Evolutionary conservation across 495 filamentous ascomycete genomes (phyloP).

Genomic region (Platismatia glauca): DNA sequence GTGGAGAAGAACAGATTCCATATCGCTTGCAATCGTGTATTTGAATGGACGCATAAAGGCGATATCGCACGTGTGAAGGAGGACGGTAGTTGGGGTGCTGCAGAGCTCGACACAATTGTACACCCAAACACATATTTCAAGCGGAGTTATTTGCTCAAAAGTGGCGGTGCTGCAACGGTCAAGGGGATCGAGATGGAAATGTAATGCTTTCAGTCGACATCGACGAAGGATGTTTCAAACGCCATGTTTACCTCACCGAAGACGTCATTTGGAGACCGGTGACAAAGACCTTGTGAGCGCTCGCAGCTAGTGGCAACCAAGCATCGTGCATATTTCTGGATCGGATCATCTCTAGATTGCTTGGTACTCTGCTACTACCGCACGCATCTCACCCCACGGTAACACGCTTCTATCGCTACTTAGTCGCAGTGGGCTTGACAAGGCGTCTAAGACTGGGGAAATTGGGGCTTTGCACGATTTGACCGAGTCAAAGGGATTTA

Average conservation of each 20-base stretch:
- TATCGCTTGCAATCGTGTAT: slow-evolving; percentile 94
- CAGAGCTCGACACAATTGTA: slow-evolving; percentile 85
- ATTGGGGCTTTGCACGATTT: neutral
- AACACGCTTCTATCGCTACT: neutral
- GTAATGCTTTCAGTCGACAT: neutral
- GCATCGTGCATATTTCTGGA: no score
- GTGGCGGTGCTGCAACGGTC: slow-evolving; percentile 29
- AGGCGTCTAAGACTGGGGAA: neutral
- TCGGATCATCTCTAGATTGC: neutral
- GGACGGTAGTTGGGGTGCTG: slow-evolving; percentile 61
- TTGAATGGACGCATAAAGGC: slow-evolving; percentile 76
- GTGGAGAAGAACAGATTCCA: slow-evolving; percentile 83
- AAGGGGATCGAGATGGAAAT: slow-evolving; percentile 25
- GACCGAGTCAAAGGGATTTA: neutral
- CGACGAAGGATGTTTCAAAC: neutral
- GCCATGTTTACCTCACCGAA: neutral
- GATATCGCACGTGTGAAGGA: slow-evolving; percentile 89
- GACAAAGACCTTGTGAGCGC: neutral
- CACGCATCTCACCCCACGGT: neutral
- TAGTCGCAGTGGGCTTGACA: neutral
- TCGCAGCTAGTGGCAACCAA: neutral
- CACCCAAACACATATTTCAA: slow-evolving; percentile 99
- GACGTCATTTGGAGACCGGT: neutral
- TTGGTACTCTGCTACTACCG: neutral
- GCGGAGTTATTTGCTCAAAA: slow-evolving; percentile 79